These are phyloP conservation scores for Paralagenidium karlingii DNA, from an alignment of 352 stramenopile species.

Conservation along the genomic window DNA sequence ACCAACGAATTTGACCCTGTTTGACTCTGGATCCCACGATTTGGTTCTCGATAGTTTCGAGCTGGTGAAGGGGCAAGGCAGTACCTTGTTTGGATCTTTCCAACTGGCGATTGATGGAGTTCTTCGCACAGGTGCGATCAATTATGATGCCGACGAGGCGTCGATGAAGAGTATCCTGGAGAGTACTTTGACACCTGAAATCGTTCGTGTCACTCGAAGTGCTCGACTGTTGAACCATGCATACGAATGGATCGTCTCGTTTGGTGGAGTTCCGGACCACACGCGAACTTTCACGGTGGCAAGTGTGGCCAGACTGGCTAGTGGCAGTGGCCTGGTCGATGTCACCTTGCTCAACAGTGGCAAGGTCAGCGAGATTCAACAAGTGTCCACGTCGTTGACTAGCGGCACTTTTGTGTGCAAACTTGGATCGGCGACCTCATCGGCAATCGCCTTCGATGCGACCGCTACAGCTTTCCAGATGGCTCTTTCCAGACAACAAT, in stretches of 20 bases:
- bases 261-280: conserved; percentile 17
- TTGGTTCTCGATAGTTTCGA: conserved; percentile 27
- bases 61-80: conserved; percentile 20
- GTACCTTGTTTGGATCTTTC: conserved; percentile 25
- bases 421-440: conserved; percentile 1
- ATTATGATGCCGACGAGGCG: conserved; percentile 19
- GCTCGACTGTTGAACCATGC: conserved; percentile 29
- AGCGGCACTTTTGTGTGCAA: conserved; percentile 25
- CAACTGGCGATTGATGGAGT: conserved; percentile 23
- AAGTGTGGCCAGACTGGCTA: conserved; percentile 8
- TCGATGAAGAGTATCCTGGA: conserved; percentile 12
- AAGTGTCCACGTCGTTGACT: conserved; percentile 16
- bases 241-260: conserved; percentile 23
- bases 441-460: conserved; percentile 16
- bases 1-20: conserved; percentile 23
- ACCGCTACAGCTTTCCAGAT: conserved; percentile 4
- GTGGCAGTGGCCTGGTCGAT: conserved; percentile 11
- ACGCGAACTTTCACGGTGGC: conserved; percentile 12
- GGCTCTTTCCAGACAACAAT: conserved; percentile 12
- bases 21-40: conserved; percentile 30
- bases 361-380: conserved; percentile 26
- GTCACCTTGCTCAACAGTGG: conserved; percentile 10
- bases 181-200: background rate
- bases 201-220: conserved; percentile 9
- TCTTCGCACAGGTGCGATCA: conserved; percentile 7